Conservation (phyloP, 352 stramenopile genomes). For the Globisporangium parvum region DNA sequence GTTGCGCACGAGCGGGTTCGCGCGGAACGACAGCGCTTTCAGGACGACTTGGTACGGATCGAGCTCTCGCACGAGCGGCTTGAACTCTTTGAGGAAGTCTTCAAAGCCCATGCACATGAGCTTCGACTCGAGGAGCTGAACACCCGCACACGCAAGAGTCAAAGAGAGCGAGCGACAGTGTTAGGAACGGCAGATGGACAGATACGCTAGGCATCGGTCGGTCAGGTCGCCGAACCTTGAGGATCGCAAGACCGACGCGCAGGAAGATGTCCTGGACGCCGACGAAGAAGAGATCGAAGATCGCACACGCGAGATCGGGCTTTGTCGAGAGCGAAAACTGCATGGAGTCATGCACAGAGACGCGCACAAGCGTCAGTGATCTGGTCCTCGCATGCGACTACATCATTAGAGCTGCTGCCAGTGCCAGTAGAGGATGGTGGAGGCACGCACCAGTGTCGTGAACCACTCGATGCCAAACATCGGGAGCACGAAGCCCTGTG, state of each 20-base stretch:
- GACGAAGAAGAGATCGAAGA: slow-evolving; percentile 84
- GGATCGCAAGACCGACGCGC: slow-evolving; percentile 65
- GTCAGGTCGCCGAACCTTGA: slow-evolving; percentile 34
- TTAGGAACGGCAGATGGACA: background rate
- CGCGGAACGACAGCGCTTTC: slow-evolving; percentile 42
- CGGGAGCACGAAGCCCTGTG: slow-evolving; percentile 62
- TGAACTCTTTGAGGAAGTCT: slow-evolving; percentile 81
- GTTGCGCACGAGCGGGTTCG: slow-evolving; percentile 36
- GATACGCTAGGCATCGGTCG: background rate
- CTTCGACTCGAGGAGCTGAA: slow-evolving; percentile 53
- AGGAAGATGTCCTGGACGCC: slow-evolving; percentile 78
- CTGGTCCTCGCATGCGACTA: background rate
- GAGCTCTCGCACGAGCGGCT: slow-evolving; percentile 60
- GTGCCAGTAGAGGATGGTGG: background rate
- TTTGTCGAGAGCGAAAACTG: slow-evolving; percentile 81
- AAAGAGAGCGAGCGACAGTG: background rate
- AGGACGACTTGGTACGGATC: slow-evolving; percentile 76
- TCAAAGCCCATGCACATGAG: slow-evolving; percentile 84
- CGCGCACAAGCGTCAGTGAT: background rate
- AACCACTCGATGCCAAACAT: slow-evolving; percentile 90
- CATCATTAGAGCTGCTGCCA: background rate
- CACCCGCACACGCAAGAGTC: background rate
- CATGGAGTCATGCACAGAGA: background rate
- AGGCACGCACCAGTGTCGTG: slow-evolving; percentile 54
- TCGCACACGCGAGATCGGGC: slow-evolving; percentile 66